Evolutionary conservation across 2,329 filamentous ascomycete genomes (phyloP).

Genomic region (Colletotrichum endophyticum): DNA sequence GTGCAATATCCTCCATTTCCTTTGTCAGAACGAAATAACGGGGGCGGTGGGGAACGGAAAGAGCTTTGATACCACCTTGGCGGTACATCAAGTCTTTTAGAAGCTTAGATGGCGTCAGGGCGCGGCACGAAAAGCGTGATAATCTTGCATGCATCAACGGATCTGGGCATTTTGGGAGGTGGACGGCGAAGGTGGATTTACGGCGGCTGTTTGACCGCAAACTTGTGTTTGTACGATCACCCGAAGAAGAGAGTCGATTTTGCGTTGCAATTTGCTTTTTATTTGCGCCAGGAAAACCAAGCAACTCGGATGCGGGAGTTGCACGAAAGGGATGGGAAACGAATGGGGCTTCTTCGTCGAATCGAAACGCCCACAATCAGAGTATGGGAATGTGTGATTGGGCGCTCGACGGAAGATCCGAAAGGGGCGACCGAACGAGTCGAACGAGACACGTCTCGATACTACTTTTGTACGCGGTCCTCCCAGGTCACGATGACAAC

Average conservation of each 20-base stretch:
- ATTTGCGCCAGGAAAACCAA: neutral
- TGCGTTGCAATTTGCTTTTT: constrained; percentile 5
- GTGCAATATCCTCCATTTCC: constrained; percentile 21
- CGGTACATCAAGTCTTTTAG: constrained; percentile 34
- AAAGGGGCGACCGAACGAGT: constrained; percentile 17
- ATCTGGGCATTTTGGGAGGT: constrained; percentile 36
- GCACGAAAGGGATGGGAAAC: neutral
- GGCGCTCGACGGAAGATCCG: constrained; percentile 16
- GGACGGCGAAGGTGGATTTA: constrained; percentile 26
- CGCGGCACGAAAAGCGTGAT: constrained; percentile 44
- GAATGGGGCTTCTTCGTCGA: neutral
- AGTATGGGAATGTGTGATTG: constrained; percentile 4
- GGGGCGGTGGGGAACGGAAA: constrained; percentile 28
- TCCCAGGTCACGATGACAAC: neutral
- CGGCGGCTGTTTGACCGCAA: constrained; percentile 2
- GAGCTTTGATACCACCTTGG: constrained; percentile 35
- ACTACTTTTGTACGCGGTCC: neutral
- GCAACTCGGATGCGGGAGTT: neutral
- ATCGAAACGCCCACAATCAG: constrained; percentile 1
- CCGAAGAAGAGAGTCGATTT: constrained; percentile 17
- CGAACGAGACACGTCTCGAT: neutral
- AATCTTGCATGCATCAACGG: constrained; percentile 44
- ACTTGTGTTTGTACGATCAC: constrained; percentile 23
- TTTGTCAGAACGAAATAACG: constrained; percentile 25
- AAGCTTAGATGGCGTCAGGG: constrained; percentile 36